Evolutionary conservation across 208 protist species (phyloP).

Genomic region (Trypanosoma rangeli): DNA sequence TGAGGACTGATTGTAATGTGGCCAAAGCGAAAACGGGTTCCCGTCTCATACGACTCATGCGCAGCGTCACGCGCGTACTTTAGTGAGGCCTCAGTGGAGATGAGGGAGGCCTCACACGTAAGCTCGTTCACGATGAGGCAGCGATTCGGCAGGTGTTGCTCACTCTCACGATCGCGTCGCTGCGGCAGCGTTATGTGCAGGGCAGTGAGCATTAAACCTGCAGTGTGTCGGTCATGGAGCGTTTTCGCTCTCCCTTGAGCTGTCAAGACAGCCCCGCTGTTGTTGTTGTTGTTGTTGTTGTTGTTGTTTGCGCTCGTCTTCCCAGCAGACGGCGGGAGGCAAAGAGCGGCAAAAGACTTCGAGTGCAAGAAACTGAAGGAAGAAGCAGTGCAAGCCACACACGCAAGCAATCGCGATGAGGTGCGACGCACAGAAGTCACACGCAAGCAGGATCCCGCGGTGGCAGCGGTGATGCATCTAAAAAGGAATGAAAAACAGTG

Average conservation of each 20-base stretch:
- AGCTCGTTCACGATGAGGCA: slow-evolving; percentile 31
- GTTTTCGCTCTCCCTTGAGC: background rate
- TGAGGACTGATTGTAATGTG: slow-evolving; percentile 34
- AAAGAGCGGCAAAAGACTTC: background rate
- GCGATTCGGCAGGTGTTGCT: slow-evolving; percentile 17
- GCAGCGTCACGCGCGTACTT: slow-evolving; percentile 3
- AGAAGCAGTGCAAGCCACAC: background rate
- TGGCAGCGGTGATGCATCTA: too few species aligned
- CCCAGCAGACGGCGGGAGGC: background rate
- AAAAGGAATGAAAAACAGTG: too few species aligned
- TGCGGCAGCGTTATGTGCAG: slow-evolving; percentile 33
- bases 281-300: background rate
- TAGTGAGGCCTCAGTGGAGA: slow-evolving; percentile 16
- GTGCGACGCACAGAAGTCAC: too few species aligned
- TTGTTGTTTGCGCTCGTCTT: background rate
- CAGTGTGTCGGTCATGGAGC: background rate
- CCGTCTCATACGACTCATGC: background rate
- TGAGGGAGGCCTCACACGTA: slow-evolving; percentile 22
- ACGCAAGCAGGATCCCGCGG: too few species aligned
- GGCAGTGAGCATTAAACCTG: slow-evolving; percentile 21
- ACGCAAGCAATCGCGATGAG: background rate
- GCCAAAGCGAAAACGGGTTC: slow-evolving; percentile 29
- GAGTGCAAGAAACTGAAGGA: background rate
- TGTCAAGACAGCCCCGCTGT: background rate
- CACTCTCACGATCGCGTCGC: background rate